Base-by-base conservation (phyloP, 1,284 basidiomycete species). In the Somion occarium region DNA sequence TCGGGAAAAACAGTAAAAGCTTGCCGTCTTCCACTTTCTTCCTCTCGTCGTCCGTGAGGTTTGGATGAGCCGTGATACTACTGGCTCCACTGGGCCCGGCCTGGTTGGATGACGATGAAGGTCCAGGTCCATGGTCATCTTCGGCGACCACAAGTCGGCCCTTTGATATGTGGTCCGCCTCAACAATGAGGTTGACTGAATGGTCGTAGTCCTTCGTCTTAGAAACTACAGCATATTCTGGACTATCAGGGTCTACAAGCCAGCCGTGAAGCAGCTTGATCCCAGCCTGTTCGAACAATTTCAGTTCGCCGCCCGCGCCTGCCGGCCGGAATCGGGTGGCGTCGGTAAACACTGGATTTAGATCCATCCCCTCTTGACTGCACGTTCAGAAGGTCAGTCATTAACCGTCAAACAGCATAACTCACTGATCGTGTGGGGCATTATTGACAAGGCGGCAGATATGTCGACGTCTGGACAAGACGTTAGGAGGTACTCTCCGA, bases 191-290 rank as follows among this genome's bases (percentile, higher is more conserved):
- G 47, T 80, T 83, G 1, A 88, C 80, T 0, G 88, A 84, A 15
- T 68, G 78, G 60, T 90, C 85, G 50, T 90, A 90, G 64, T 90
- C 86, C 43, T 71, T 71, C 12, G 73, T 70, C 27, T 69, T 72
- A 24, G 71, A 64, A 46, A 93, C 65, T 0, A 81, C 79, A 1
- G 63, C 60, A 22, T 79, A 80, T 60, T 90, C 87, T 0, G 72
- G 65, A 46, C 82, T 82, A 0, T 77, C 74, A 0, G 86, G 84
- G 60, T 96, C 91, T 5, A 87, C 87, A n/a, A 96, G 75, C 93
- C 93, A 96, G 1, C 93, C 93, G 57, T 96, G 93, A 0, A 93
- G 82, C 44, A 96, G 82, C 12, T 80, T 73, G 44, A 96, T 89
- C 5, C 83, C 82, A 1, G 85, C 88, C 46, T 91, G 81, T n/a